Evolutionary conservation across 2,329 filamentous ascomycete genomes (phyloP).

Genomic region (Xylaria sp.): DNA sequence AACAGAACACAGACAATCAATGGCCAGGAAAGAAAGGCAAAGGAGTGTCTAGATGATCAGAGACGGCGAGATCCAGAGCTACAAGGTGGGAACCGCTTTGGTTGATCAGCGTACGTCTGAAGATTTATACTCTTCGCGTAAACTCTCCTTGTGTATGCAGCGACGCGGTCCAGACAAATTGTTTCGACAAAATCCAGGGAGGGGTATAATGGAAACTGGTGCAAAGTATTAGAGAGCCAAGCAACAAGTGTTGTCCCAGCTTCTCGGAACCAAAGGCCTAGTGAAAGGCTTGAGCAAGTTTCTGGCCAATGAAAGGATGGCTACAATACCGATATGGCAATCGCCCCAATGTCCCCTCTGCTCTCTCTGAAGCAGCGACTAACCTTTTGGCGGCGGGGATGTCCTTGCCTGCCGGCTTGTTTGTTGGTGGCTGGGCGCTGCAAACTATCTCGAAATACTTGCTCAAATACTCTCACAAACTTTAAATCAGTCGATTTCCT

Average conservation of each 20-base stretch:
- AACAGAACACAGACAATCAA: not conserved
- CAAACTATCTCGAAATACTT: slow-evolving; percentile 26
- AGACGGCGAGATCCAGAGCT: slow-evolving; percentile 7
- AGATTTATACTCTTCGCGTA: slow-evolving; percentile 17
- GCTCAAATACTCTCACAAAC: slow-evolving; percentile 35
- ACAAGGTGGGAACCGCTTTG: not conserved
- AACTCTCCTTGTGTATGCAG: not conserved
- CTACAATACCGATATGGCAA: slow-evolving; percentile 26
- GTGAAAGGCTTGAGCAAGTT: slow-evolving; percentile 32
- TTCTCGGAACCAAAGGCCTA: not conserved
- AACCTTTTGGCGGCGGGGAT: slow-evolving; percentile 17
- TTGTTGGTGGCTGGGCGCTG: slow-evolving; percentile 15
- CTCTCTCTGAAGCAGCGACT: not conserved
- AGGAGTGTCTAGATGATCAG: not conserved
- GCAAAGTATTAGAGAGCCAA: not conserved
- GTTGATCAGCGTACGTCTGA: not conserved
- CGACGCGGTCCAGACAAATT: not conserved
- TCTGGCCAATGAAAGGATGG: slow-evolving; percentile 24
- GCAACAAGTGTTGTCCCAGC: not conserved
- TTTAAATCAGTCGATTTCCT: slow-evolving; percentile 13
- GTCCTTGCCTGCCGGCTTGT: not conserved
- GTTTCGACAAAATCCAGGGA: not conserved
- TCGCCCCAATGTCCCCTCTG: not conserved
- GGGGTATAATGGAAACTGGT: not conserved
- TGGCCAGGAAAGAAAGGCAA: not conserved